Evolutionary conservation across 2,329 filamentous ascomycete species (phyloP).

Genomic region (Gliomastix tumulicola): DNA sequence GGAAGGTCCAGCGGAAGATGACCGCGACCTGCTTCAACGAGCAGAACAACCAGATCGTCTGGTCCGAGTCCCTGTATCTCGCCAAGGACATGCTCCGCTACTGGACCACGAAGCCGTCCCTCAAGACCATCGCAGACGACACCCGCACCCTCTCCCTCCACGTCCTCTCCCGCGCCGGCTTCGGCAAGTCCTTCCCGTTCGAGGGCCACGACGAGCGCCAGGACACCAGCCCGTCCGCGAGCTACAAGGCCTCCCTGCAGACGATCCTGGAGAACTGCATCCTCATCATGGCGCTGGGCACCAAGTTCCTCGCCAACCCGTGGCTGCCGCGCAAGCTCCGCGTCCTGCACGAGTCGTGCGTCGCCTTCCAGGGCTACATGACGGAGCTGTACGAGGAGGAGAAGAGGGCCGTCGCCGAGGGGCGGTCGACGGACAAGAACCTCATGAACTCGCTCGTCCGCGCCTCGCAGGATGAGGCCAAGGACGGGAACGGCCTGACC

Average conservation of each 20-base stretch:
- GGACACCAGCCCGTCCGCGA: constrained; percentile 1
- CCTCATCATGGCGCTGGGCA: constrained; percentile 11
- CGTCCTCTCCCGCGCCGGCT: constrained; percentile 2
- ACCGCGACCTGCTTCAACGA: constrained; percentile 6
- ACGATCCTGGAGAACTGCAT: constrained; percentile 17
- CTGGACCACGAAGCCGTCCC: not conserved
- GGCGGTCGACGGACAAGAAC: not conserved
- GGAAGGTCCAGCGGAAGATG: constrained; percentile 6
- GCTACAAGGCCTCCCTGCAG: constrained; percentile 1
- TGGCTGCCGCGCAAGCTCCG: not conserved
- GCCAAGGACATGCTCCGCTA: not conserved
- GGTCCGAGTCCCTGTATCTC: constrained; percentile 4
- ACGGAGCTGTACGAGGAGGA: constrained; percentile 19
- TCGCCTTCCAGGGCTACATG: constrained; percentile 17
- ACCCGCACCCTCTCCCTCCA: constrained; percentile 14
- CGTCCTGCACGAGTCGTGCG: constrained; percentile 11
- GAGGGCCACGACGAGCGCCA: constrained; percentile 12
- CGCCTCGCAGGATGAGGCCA: not conserved
- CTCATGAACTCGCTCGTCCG: constrained; percentile 2
- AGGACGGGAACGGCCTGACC: not conserved
- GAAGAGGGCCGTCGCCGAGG: not conserved
- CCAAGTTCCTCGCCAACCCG: not conserved
- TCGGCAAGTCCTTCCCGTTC: constrained; percentile 8
- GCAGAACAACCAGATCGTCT: constrained; percentile 6
- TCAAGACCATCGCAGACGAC: constrained; percentile 6